Evolutionary conservation across 306 rosid genomes (phyloP), one percentile per base, ranked within the genome.

Genomic region (Alnus glutinosa): DNA sequence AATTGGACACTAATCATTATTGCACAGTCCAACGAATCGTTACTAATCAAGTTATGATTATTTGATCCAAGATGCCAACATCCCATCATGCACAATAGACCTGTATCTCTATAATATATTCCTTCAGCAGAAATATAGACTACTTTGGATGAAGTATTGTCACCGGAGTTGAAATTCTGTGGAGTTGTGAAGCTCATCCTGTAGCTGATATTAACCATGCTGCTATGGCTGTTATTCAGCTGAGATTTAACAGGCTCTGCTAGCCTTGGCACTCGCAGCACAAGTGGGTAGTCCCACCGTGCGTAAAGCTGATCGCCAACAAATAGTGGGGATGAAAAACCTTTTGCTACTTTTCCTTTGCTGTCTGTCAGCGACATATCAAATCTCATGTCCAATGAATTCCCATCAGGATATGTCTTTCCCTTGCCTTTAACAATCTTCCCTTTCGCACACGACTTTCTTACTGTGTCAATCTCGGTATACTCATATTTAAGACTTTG

Each of bases 81-180:
- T 68, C 98, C 98, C 76, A 77, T 75, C 92, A 92, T 90, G 87
- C 98, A 95, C 72, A 92, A 61, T 30, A 78, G 49, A 42, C 98
- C 97, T 48, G 83, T 78, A 58, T 78, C 84, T 78, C 77, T 87
- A 81, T 84, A 89, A 80, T 95, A 95, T 19, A 86, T 80, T 77
- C 98, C 98, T 89, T 95, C 98, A 36, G 97, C 90, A 79, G 80
- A 81, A 85, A 95, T 83, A 78, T 86, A 78, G 66, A 88, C 84
- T 84, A 78, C 75, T 36, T 59, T 79, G 4, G 79, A 61, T 30
- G 80, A 74, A 64, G 83, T 59, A 77, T 79, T 84, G 67, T 57
- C 78, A 55, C 55, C 80, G 59, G 88, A 77, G 52, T 77, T 88
- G 73, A 87, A 86, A 88, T 74, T 81, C 68, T 83, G 64, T 70